Evolutionary conservation across 1,284 basidiomycete genomes (phyloP).

Genomic region (Ceratobasidium sp.): DNA sequence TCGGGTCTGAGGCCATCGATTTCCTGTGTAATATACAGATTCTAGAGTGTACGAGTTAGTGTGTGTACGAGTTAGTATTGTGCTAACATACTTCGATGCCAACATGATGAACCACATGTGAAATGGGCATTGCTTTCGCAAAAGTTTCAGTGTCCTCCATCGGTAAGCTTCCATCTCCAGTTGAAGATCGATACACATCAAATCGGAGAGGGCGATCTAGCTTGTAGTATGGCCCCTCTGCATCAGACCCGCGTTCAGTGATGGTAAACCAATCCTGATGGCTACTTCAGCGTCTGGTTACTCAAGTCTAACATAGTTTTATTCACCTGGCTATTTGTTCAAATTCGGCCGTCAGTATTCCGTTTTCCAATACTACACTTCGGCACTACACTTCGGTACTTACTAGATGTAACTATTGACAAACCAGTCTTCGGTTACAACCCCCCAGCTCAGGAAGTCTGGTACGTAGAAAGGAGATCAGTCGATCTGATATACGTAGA

Average conservation of each 20-base stretch:
- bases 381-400: not conserved
- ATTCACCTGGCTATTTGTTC: constrained; percentile 10
- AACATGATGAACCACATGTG: constrained; percentile 43
- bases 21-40: constrained; percentile 46
- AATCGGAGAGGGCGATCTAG: constrained; percentile 46
- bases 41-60: not conserved
- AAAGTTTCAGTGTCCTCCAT: constrained; percentile 41
- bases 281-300: not conserved
- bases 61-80: not conserved
- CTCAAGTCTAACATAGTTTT: no score
- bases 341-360: not conserved
- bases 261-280: constrained; percentile 45
- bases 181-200: constrained; percentile 44
- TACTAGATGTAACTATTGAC: constrained; percentile 45
- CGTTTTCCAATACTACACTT: not conserved
- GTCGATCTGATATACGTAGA: not conserved
- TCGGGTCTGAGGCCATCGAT: constrained; percentile 43
- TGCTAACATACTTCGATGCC: constrained; percentile 37
- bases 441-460: constrained; percentile 44
- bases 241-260: constrained; percentile 25
- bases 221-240: constrained; percentile 17
- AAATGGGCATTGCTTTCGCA: constrained; percentile 46
- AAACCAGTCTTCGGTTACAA: constrained; percentile 38
- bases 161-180: constrained; percentile 24
- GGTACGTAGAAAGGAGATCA: not conserved